Conservation (phyloP, 352 stramenopile species). For the Globisporangium orthogonon region DNA sequence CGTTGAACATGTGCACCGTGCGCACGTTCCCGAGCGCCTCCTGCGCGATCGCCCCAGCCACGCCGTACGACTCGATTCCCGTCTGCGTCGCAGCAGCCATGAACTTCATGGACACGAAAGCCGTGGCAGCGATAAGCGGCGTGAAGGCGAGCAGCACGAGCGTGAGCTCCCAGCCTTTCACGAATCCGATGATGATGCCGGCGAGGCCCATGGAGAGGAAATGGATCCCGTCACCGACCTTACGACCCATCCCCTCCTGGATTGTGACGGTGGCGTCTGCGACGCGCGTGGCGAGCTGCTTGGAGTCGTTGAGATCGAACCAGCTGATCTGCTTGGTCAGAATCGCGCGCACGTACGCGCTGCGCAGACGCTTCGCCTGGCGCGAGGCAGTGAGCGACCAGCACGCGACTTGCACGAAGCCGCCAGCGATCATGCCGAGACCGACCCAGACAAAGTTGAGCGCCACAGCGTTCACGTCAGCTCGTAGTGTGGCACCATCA, state of each 20-base stretch:
- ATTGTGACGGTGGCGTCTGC: constrained; percentile 38
- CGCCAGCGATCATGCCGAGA: constrained; percentile 17
- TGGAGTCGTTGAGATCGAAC: constrained; percentile 40
- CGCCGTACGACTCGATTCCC: constrained; percentile 47
- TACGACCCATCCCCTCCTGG: constrained; percentile 59
- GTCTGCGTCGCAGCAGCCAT: constrained; percentile 38
- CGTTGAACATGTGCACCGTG: constrained; percentile 79
- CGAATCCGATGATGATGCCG: constrained; percentile 56
- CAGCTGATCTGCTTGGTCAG: constrained; percentile 34
- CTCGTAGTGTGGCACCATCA: constrained; percentile 4
- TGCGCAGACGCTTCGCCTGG: constrained; percentile 36
- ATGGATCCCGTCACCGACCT: constrained; percentile 50
- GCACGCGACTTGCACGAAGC: constrained; percentile 39
- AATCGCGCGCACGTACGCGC: constrained; percentile 27
- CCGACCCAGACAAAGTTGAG: constrained; percentile 21
- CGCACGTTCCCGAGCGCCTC: constrained; percentile 64
- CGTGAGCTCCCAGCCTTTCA: constrained; percentile 62
- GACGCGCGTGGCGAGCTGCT: constrained; percentile 21
- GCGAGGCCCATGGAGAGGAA: constrained; percentile 60
- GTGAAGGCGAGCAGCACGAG: constrained; percentile 69
- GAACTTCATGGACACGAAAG: constrained; percentile 47
- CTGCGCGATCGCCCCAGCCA: constrained; percentile 61
- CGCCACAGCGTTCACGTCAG: constrained; percentile 20
- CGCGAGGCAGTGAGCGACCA: constrained; percentile 56
- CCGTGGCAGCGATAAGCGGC: constrained; percentile 51